A percentile compares a stretch with the other conserved stretches of the same genome.
Conservation (phyloP, 2,329 filamentous ascomycete genomes). For the Tolypocladium tropicale region DNA sequence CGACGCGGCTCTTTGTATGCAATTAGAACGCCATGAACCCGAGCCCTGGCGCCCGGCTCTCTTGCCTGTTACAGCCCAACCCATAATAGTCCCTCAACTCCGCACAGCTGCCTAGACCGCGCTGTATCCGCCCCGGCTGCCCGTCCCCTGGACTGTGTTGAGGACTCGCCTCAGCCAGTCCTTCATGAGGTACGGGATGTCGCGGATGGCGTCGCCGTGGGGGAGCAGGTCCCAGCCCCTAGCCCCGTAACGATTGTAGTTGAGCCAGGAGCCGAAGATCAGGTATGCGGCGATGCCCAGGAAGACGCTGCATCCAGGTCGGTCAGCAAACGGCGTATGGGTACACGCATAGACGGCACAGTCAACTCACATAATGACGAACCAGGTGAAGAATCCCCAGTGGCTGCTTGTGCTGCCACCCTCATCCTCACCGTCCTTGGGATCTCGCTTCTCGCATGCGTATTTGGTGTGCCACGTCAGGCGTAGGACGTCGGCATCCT, state of each 20-base stretch:
- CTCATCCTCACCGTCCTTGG: slow-evolving; percentile 31
- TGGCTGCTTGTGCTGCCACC: slow-evolving; percentile 38
- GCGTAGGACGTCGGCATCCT: slow-evolving; percentile 52
- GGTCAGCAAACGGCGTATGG: neutral
- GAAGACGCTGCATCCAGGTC: slow-evolving; percentile 53
- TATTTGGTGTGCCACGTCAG: slow-evolving; percentile 82
- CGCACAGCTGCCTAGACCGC: slow-evolving; percentile 53
- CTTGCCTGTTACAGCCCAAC: neutral
- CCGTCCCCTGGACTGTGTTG: slow-evolving; percentile 74
- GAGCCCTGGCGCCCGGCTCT: neutral
- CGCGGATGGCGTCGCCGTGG: slow-evolving; percentile 83
- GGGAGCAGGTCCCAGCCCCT: slow-evolving; percentile 91
- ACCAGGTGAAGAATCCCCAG: slow-evolving; percentile 98
- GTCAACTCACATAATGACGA: slow-evolving; percentile 73
- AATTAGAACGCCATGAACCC: neutral
- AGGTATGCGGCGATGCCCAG: slow-evolving; percentile 78
- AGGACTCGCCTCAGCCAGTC: slow-evolving; percentile 75
- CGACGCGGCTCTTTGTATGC: neutral
- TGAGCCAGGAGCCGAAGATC: slow-evolving; percentile 97
- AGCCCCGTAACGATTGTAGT: slow-evolving; percentile 94
- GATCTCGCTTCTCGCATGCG: slow-evolving; percentile 57
- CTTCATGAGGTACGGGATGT: slow-evolving; percentile 83
- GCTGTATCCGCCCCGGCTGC: slow-evolving; percentile 84
- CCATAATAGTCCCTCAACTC: neutral
- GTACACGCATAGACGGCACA: neutral